A percentile compares a stretch with the other conserved stretches of the same genome.
Conservation (phyloP, 306 rosid species). For the Herpetospermum pedunculosum region DNA sequence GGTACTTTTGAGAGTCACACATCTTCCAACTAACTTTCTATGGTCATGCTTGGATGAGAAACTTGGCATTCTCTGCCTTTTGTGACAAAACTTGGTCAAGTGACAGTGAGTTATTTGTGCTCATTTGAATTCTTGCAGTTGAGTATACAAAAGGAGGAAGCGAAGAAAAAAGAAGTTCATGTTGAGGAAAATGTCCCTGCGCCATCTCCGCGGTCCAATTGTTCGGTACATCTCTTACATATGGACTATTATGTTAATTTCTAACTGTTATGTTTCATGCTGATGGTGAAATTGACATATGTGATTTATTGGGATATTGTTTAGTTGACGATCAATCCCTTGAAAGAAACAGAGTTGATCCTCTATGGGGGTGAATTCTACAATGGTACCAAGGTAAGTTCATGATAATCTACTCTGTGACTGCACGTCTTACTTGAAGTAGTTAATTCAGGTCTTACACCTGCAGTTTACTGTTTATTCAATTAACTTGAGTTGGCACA, state of each 20-base stretch:
- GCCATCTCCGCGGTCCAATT: constrained; percentile 88
- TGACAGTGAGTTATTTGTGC: background rate
- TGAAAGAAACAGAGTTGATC: constrained; percentile 85
- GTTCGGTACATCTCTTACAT: constrained; percentile 36
- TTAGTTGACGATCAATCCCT: constrained; percentile 77
- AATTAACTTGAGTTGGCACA: constrained; percentile 23
- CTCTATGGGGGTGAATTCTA: constrained; percentile 95
- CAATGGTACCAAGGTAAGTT: constrained; percentile 80
- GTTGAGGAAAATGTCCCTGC: constrained; percentile 89
- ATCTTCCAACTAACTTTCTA: background rate
- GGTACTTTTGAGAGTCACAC: background rate
- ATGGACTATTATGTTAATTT: background rate
- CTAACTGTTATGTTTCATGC: background rate
- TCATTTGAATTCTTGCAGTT: constrained; percentile 22
- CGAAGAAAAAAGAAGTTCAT: constrained; percentile 85
- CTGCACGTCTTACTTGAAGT: constrained; percentile 2
- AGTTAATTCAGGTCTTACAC: background rate
- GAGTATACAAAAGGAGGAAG: constrained; percentile 87
- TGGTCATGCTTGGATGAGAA: background rate
- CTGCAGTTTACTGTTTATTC: no score
- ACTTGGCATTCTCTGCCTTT: background rate
- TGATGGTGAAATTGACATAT: background rate
- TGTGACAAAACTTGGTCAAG: background rate
- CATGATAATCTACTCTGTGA: background rate
- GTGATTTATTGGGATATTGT: constrained; percentile 1